phyloP scores from a whole-genome alignment of 2,329 filamentous ascomycete species.

The Cladosporium austrohemisphaericum region DNA sequence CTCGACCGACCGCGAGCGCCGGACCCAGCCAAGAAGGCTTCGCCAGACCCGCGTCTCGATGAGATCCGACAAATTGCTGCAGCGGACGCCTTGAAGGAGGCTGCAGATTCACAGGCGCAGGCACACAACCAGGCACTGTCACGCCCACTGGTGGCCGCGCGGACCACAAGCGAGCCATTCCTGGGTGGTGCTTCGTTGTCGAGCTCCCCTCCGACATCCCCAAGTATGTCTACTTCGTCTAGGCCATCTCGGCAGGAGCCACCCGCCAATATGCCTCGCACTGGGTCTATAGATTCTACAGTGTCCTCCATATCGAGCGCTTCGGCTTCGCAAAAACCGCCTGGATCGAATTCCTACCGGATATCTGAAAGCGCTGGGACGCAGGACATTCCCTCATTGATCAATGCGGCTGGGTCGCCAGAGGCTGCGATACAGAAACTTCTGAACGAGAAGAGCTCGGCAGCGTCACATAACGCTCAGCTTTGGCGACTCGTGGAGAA shows the following conservation, averaged over 20 bases:
- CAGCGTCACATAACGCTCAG: slow-evolving; percentile 84
- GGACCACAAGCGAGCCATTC: slow-evolving; percentile 12
- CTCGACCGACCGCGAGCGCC: slow-evolving; percentile 18
- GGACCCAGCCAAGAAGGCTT: slow-evolving; percentile 21
- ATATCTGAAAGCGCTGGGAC: slow-evolving; percentile 51
- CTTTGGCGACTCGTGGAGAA: slow-evolving; percentile 96
- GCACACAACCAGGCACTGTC: background rate
- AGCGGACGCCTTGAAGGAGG: slow-evolving; percentile 26
- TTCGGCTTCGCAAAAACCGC: slow-evolving; percentile 35
- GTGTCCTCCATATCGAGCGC: slow-evolving; percentile 58
- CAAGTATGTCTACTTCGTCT: slow-evolving; percentile 35
- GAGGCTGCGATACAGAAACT: slow-evolving; percentile 86
- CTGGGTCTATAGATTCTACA: slow-evolving; percentile 89
- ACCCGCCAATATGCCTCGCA: slow-evolving; percentile 49
- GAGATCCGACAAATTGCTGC: slow-evolving; percentile 24
- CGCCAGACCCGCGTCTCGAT: slow-evolving; percentile 23
- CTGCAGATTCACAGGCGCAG: slow-evolving; percentile 10
- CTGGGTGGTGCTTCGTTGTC: slow-evolving; percentile 21
- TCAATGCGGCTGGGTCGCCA: slow-evolving; percentile 79
- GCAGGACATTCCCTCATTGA: slow-evolving; percentile 74
- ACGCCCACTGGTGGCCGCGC: slow-evolving; percentile 17
- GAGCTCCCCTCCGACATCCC: slow-evolving; percentile 35
- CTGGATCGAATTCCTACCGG: slow-evolving; percentile 43
- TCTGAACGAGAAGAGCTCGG: slow-evolving; percentile 85
- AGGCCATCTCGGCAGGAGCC: slow-evolving; percentile 23